Conservation (phyloP, 108 stramenopile species). For the Aurantiochytrium sp. region DNA sequence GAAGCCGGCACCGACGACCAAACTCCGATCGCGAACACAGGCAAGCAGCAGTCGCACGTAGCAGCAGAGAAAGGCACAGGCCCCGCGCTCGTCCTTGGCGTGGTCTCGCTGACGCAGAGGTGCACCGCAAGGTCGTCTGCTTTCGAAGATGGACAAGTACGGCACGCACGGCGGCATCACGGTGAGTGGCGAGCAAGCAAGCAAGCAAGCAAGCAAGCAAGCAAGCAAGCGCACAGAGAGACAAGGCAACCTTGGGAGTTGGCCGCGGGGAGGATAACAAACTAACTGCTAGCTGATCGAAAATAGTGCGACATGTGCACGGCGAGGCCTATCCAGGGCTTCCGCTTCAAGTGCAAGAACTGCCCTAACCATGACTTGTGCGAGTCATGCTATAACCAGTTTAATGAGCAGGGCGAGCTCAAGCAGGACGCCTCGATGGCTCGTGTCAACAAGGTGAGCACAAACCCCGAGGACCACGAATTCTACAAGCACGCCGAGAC, state of each 20-base stretch:
- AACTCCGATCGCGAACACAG: too few species aligned
- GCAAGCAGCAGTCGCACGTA: too few species aligned
- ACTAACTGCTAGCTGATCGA: neutral
- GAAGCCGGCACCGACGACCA: too few species aligned
- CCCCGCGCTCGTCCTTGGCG: too few species aligned
- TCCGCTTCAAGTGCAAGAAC: constrained; percentile 9
- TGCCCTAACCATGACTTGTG: constrained; percentile 6
- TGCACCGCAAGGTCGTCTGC: neutral
- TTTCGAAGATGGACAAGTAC: neutral
- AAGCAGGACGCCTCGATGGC: neutral
- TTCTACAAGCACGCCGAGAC: neutral
- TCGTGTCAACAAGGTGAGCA: neutral
- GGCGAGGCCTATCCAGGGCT: neutral
- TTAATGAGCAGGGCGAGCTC: neutral
- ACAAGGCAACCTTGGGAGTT: neutral
- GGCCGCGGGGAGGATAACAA: neutral
- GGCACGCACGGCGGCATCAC: constrained; percentile 12
- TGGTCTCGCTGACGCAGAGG: too few species aligned
- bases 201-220: neutral
- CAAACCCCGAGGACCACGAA: neutral
- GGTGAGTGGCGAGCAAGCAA: neutral
- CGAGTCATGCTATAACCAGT: neutral
- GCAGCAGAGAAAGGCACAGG: too few species aligned
- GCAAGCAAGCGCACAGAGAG: neutral
- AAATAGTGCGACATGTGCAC: neutral